Evolutionary conservation across 257 asterid species (phyloP), one percentile per base, ranked within the genome.

Genomic region (Galeopsis tetrahit): DNA sequence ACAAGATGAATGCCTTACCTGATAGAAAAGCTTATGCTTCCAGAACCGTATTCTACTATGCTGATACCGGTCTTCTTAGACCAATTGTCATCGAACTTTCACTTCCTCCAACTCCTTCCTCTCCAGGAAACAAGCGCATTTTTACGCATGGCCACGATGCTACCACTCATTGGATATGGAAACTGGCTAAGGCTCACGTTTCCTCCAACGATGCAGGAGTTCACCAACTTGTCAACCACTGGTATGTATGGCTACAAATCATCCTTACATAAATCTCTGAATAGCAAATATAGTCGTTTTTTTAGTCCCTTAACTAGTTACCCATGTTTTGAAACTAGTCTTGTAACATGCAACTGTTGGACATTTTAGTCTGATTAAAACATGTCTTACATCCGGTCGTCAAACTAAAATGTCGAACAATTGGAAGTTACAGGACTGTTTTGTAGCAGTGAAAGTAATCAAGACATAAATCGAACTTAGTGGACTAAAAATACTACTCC

Each of bases 21-120:
- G 95, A 87, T 53, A 87, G 96, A 83, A 84, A 90, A 81, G 92
- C 98, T 77, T 92, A 92, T 74, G 97, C 98, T 48, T 86, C 98
- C 11, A 82, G 98, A 77, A 88, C 98, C 5, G 60, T 87, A 52
- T 82, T 86, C 82, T 87, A 85, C 70, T 73, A 81, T 56, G 46
- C 86, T 3, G 85, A 85, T 15, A 32, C 69, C 1, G 89, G 85
- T 31, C 65, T 74, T 74, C 80, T 92, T 71, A 79, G 70, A 79
- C 98, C 98, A 36, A 77, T 92, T 5, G 75, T 84, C 10, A 88
- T 88, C 5, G 84, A 91, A 77, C 97, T 91, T 63, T 92, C 96
- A 5, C 96, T 92, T 55, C 96, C 98, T 69, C 90, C 94, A 0
- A 82, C 92, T 8, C 35, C 84, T 57, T 67, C 87, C 5, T 83